Conservation (phyloP, 345 rosid species). For the Erucastrum elatum region DNA sequence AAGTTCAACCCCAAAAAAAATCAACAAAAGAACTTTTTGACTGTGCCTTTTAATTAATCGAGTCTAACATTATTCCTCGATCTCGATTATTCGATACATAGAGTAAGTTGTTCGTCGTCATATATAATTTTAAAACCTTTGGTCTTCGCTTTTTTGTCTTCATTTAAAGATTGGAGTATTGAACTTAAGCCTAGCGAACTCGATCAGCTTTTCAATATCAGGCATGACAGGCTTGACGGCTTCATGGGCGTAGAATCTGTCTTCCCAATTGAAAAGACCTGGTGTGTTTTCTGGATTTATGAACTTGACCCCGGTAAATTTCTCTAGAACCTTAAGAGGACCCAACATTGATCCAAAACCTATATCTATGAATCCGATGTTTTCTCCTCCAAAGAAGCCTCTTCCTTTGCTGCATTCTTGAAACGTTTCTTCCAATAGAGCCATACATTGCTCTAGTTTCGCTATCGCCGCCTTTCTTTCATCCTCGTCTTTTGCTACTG, state of each 20-base stretch:
- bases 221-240: slow-evolving; percentile 75
- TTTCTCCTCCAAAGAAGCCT: slow-evolving; percentile 73
- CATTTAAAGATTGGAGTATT: slow-evolving; percentile 29
- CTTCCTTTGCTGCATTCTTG: slow-evolving; percentile 64
- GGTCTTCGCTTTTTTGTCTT: slow-evolving; percentile 6
- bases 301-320: slow-evolving; percentile 38
- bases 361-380: slow-evolving; percentile 67
- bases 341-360: slow-evolving; percentile 64
- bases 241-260: slow-evolving; percentile 54
- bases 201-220: slow-evolving; percentile 59
- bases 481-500: slow-evolving; percentile 44
- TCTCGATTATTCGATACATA: slow-evolving; percentile 18
- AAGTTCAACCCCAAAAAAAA: background rate
- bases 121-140: background rate
- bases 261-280: slow-evolving; percentile 56
- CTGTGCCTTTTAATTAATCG: slow-evolving; percentile 3
- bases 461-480: slow-evolving; percentile 41
- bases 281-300: slow-evolving; percentile 56
- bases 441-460: slow-evolving; percentile 46
- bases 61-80: slow-evolving; percentile 15
- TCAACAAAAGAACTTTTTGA: slow-evolving; percentile 23
- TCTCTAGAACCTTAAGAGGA: slow-evolving; percentile 61
- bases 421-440: slow-evolving; percentile 57
- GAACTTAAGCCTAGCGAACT: slow-evolving; percentile 37
- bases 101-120: background rate